Evolutionary conservation across 192 early-diverging fungal species (phyloP).

Genomic region (Coemansia sp.): DNA sequence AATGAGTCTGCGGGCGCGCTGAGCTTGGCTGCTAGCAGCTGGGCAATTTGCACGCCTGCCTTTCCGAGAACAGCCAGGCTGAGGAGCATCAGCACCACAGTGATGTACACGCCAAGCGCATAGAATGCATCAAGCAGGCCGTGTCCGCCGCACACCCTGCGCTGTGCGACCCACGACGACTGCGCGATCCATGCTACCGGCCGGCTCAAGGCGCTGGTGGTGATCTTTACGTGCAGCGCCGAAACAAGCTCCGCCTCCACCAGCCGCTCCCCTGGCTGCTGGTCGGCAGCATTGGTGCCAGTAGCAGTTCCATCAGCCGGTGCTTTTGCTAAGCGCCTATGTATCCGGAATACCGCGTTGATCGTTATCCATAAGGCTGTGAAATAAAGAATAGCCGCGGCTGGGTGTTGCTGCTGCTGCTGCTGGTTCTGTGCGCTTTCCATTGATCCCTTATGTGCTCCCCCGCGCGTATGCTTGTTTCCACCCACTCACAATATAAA

Average conservation of each 20-base stretch:
- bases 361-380: slow-evolving; percentile 13
- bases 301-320: background rate
- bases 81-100: slow-evolving; percentile 22
- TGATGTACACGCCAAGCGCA: slow-evolving; percentile 8
- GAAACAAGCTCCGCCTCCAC: slow-evolving; percentile 31
- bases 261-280: background rate
- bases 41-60: slow-evolving; percentile 28
- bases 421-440: background rate
- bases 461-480: too few species aligned
- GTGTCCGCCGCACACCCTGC: too few species aligned
- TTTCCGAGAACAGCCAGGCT: slow-evolving; percentile 13
- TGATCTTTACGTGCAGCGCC: slow-evolving; percentile 33
- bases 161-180: background rate
- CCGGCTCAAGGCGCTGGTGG: slow-evolving; percentile 15
- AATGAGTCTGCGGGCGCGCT: background rate
- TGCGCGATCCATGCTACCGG: background rate
- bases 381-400: slow-evolving; percentile 13
- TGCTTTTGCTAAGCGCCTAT: background rate
- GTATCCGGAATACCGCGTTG: slow-evolving; percentile 13
- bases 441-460: background rate
- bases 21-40: background rate
- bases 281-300: background rate
- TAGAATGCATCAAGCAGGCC: slow-evolving; percentile 22
- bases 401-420: slow-evolving; percentile 8
- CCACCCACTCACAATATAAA: background rate